phyloP scores from a whole-genome alignment of 768 basidiomycete species.

The Suillus subaureus region DNA sequence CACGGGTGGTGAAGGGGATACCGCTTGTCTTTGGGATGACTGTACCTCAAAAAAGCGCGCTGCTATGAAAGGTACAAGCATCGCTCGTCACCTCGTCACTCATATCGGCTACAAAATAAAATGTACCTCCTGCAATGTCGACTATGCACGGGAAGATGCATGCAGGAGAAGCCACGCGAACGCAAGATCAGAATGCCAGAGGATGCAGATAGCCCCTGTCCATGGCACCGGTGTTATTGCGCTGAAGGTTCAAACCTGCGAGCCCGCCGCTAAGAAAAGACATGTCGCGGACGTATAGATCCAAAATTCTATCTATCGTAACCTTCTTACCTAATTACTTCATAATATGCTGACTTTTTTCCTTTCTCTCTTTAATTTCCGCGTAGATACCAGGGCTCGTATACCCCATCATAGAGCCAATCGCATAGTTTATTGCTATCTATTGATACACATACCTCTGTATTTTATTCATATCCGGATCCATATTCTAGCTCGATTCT shows the following conservation, averaged over 20 bases:
- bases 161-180: slow-evolving; percentile 35
- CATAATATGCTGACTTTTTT: not conserved
- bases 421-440: slow-evolving; percentile 1
- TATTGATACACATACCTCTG: not conserved
- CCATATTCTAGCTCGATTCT: not conserved
- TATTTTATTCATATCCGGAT: not conserved
- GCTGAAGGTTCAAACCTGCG: slow-evolving; percentile 25
- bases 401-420: not conserved
- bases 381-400: not conserved
- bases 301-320: not conserved
- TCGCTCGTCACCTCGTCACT: slow-evolving; percentile 35
- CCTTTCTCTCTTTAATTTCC: not conserved
- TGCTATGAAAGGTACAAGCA: slow-evolving; percentile 36
- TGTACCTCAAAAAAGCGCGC: slow-evolving; percentile 20
- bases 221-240: slow-evolving; percentile 22
- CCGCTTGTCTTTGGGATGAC: slow-evolving; percentile 34
- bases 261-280: slow-evolving; percentile 32
- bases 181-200: slow-evolving; percentile 27
- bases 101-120: slow-evolving; percentile 34
- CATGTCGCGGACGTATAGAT: slow-evolving; percentile 26
- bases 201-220: not conserved
- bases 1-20: slow-evolving; percentile 32
- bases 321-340: not conserved
- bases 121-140: slow-evolving; percentile 31
- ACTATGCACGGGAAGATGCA: slow-evolving; percentile 36